Evolutionary conservation across 192 early-diverging fungal genomes (phyloP).

Genomic region (Coemansia sp.): DNA sequence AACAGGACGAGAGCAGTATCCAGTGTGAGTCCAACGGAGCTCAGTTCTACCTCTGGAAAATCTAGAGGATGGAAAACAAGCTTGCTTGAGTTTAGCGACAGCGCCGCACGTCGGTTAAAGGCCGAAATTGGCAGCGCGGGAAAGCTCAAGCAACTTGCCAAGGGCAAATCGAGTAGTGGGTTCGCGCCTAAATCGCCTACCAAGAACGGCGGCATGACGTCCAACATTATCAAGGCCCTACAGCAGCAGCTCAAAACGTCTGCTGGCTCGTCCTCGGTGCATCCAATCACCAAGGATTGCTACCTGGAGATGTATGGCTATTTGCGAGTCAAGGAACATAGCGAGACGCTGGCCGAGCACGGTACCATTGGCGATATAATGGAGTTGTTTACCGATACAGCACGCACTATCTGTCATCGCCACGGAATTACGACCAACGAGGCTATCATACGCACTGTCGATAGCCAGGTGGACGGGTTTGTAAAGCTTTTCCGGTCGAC

Average conservation of each 20-base stretch:
- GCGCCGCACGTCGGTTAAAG: slow-evolving; percentile 47
- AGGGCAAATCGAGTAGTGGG: slow-evolving; percentile 13
- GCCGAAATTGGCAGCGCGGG: slow-evolving; percentile 29
- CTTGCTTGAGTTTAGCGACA: slow-evolving; percentile 43
- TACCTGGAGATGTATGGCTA: slow-evolving; percentile 39
- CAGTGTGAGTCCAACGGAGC: neutral
- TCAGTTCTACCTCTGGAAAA: slow-evolving; percentile 1
- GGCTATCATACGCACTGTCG: slow-evolving; percentile 41
- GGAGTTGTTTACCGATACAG: slow-evolving; percentile 31
- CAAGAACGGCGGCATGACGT: slow-evolving; percentile 30
- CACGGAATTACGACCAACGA: slow-evolving; percentile 32
- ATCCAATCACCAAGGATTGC: slow-evolving; percentile 48
- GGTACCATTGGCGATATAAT: slow-evolving; percentile 48
- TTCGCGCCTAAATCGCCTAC: slow-evolving; percentile 1
- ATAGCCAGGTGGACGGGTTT: slow-evolving; percentile 44
- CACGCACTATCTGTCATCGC: slow-evolving; percentile 25
- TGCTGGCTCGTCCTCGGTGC: slow-evolving; percentile 34
- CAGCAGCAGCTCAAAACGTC: slow-evolving; percentile 45
- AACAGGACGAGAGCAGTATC: neutral
- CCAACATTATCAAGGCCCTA: slow-evolving; percentile 41
- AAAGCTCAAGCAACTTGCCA: slow-evolving; percentile 34
- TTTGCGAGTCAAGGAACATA: slow-evolving; percentile 31
- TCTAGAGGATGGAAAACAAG: slow-evolving; percentile 42
- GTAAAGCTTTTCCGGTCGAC: slow-evolving; percentile 45
- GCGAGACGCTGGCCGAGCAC: slow-evolving; percentile 32